Conservation (phyloP, 2,329 filamentous ascomycete genomes). For the Colletotrichum sp. region DNA sequence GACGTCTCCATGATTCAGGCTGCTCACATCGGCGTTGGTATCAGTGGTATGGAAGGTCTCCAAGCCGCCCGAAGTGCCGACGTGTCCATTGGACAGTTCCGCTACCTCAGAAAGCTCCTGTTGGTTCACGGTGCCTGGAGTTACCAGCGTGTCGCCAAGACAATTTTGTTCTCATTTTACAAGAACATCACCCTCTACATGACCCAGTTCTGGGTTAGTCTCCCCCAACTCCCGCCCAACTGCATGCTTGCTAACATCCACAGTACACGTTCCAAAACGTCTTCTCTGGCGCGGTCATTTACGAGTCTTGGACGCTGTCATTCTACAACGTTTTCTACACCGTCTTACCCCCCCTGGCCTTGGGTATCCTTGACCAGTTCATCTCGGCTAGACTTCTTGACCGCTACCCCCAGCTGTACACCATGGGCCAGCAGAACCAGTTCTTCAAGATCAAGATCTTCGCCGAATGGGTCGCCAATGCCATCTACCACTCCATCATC, state of each 20-base stretch:
- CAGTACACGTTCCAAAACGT: slow-evolving; percentile 98
- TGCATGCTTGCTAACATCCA: slow-evolving; percentile 25
- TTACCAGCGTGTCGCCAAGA: slow-evolving; percentile 95
- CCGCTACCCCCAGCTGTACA: slow-evolving; percentile 94
- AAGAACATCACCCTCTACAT: slow-evolving; percentile 99
- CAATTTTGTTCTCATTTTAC: slow-evolving; percentile 98
- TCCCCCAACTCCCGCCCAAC: not conserved
- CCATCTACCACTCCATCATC: slow-evolving; percentile 92
- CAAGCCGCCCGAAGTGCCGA: slow-evolving; percentile 96
- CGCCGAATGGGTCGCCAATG: slow-evolving; percentile 89
- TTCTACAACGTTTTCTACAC: slow-evolving; percentile 99
- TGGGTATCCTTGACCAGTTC: slow-evolving; percentile 97
- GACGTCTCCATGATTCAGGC: slow-evolving; percentile 99
- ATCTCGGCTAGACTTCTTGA: slow-evolving; percentile 93
- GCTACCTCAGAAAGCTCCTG: slow-evolving; percentile 90
- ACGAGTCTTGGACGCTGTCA: slow-evolving; percentile 98
- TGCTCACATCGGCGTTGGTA: slow-evolving; percentile 96
- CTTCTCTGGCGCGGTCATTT: slow-evolving; percentile 97
- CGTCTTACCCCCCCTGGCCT: slow-evolving; percentile 87
- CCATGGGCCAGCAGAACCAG: slow-evolving; percentile 87
- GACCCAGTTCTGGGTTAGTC: slow-evolving; percentile 96
- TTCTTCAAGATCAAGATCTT: slow-evolving; percentile 96
- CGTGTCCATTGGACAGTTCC: slow-evolving; percentile 94
- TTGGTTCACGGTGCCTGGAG: slow-evolving; percentile 97
- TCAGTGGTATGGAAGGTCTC: slow-evolving; percentile 94